Evolutionary conservation across 2,329 filamentous ascomycete genomes (phyloP), one percentile per base, ranked within the genome.

Genomic region (Aspergillus oerlinghausenensis): DNA sequence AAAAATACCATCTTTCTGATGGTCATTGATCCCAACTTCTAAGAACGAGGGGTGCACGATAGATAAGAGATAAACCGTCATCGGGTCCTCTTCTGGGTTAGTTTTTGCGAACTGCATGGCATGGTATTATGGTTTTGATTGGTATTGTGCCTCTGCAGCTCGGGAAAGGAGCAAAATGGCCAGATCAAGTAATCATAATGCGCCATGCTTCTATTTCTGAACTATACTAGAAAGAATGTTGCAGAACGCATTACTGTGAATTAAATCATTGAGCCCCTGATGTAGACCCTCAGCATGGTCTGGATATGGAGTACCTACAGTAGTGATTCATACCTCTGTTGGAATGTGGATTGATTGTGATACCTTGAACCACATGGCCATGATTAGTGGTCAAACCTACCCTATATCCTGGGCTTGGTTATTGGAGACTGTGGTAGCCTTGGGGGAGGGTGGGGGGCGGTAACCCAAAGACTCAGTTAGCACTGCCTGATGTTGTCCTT

Each of bases 341-440:
- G 35, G 32, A 50, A 51, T 42, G 49, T 23, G 25, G 48, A 51
- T 23, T 26, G 32, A 52, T 50, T 50, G 48, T 49, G 50, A 49
- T 55, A 43, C 32, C 50, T 51, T 51, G 55, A 50, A 59, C 57
- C 57, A 59, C 54, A 59, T 59, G 57, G 57, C n/a, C 43, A 38
- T 55, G 50, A 50, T 51, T 45, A 45, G 52, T 50, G 29, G 32
- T 38, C 51, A 35, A 29, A 56, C 51, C 51, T 35, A 26, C 9
- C 21, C n/a, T 19, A 7, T 23, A n/a, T 21, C 21, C 21, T 43
- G 40, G 40, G 40, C n/a, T 43, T 9, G n/a, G n/a, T 17, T 21
- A 10, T 43, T 43, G 10, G 8, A 7, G 32, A 17, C 14, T 35
- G 11, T 17, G 32, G 32, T 6, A 17, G 32, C 14, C 14, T 38